A percentile compares a stretch with the other conserved stretches of the same genome.
phyloP scores from a whole-genome alignment of 306 rosid genomes.

The Bauhinia variegata region DNA sequence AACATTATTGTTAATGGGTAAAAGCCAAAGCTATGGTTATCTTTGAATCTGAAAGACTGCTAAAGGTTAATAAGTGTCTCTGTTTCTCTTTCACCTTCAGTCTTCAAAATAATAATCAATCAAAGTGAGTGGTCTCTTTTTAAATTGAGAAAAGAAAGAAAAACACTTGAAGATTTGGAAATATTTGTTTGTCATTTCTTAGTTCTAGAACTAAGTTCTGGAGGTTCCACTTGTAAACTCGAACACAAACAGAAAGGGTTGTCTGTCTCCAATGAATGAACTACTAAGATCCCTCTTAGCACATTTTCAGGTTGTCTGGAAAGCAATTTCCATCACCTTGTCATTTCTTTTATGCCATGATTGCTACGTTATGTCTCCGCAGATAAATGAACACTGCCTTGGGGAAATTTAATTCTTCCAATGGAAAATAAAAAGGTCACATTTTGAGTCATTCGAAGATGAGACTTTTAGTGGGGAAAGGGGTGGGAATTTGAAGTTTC shows the following conservation, averaged over 20 bases:
- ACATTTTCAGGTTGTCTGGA: background rate
- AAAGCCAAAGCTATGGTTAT: constrained; percentile 29
- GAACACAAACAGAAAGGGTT: background rate
- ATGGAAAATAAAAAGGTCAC: background rate
- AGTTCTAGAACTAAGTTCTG: background rate
- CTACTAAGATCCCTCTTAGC: background rate
- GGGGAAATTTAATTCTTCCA: background rate
- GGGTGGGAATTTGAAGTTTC: background rate
- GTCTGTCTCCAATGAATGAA: background rate
- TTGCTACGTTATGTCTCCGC: no score
- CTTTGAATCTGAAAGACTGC: background rate
- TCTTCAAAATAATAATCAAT: background rate
- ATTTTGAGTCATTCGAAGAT: background rate
- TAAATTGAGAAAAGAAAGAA: background rate
- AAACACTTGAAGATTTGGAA: background rate
- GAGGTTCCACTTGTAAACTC: background rate
- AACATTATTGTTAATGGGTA: constrained; percentile 15
- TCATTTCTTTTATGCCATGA: no score
- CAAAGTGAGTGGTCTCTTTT: constrained; percentile 7
- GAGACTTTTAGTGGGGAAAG: background rate
- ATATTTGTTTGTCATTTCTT: background rate
- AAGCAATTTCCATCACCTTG: no score
- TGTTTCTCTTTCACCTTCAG: background rate
- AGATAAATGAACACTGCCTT: background rate
- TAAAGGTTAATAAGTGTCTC: constrained; percentile 4